Evolutionary conservation across 257 asterid genomes (phyloP).

Genomic region (Perilla frutescens): DNA sequence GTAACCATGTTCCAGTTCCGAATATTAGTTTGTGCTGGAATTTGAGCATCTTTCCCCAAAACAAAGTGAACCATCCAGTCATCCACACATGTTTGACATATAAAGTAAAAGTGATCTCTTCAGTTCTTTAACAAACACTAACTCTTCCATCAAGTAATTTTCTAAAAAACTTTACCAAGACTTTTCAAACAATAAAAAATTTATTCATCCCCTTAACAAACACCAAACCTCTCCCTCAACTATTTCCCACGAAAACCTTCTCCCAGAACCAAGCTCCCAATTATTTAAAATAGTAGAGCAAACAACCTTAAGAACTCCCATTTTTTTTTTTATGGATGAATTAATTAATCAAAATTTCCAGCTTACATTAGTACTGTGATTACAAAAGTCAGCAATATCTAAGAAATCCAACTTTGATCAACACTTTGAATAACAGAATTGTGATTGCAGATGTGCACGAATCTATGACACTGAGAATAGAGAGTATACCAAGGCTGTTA

Average conservation of each 20-base stretch:
- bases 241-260: background rate
- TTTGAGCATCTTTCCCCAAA: background rate
- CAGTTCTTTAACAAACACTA: background rate
- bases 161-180: background rate
- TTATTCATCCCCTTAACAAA: background rate
- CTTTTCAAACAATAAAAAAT: background rate
- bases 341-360: slow-evolving; percentile 1
- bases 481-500: slow-evolving; percentile 68
- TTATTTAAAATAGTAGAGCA: background rate
- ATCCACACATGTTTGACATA: background rate
- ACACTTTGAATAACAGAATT: slow-evolving; percentile 20
- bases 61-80: background rate
- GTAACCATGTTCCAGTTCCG: background rate
- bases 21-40: slow-evolving; percentile 2
- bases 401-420: slow-evolving; percentile 6
- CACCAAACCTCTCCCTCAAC: background rate
- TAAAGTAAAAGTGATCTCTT: background rate
- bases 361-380: slow-evolving; percentile 19
- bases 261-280: background rate
- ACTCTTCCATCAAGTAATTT: background rate
- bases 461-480: slow-evolving; percentile 30
- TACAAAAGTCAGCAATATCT: slow-evolving; percentile 21
- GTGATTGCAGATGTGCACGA: slow-evolving; percentile 23
- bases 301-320: background rate
- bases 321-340: background rate